Conservation (phyloP, 345 rosid species). For the Salix purpurea region DNA sequence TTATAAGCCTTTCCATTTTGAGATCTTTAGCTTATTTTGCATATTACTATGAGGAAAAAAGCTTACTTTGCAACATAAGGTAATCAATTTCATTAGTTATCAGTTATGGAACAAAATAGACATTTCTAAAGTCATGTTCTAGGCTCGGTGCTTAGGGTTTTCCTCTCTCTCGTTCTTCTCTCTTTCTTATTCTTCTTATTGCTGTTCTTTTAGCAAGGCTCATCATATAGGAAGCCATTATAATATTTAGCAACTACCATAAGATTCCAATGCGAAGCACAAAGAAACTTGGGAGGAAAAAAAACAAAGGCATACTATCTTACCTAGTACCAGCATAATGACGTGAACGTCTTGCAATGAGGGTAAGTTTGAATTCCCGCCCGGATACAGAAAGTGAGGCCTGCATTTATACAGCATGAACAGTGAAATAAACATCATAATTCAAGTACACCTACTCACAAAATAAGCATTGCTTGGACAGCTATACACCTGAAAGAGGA, state of each 20-base stretch:
- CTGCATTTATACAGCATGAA: slow-evolving; percentile 40
- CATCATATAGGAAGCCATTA: not conserved
- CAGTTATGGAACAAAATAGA: not conserved
- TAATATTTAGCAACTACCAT: not conserved
- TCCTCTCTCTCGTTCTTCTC: not conserved
- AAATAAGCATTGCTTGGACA: not conserved
- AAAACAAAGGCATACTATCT: not conserved
- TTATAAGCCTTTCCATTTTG: not conserved
- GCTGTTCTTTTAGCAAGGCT: not conserved
- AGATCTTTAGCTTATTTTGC: not conserved
- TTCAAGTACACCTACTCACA: not conserved
- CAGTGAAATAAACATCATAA: not conserved
- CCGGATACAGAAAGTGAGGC: slow-evolving; percentile 68
- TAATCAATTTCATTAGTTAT: not conserved
- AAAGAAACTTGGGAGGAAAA: not conserved
- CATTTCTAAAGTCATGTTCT: not conserved
- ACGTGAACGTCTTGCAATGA: slow-evolving; percentile 97
- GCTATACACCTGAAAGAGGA: not conserved
- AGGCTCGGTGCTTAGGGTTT: not conserved
- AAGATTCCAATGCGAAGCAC: not conserved
- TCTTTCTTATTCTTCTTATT: not conserved
- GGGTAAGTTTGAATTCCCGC: slow-evolving; percentile 69
- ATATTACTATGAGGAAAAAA: not conserved
- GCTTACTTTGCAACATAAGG: not conserved
- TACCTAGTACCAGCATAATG: slow-evolving; percentile 98